These are phyloP conservation scores for Bimuria novae-zelandiae DNA, from an alignment of 2,329 filamentous ascomycete genomes.

Conservation along the genomic window DNA sequence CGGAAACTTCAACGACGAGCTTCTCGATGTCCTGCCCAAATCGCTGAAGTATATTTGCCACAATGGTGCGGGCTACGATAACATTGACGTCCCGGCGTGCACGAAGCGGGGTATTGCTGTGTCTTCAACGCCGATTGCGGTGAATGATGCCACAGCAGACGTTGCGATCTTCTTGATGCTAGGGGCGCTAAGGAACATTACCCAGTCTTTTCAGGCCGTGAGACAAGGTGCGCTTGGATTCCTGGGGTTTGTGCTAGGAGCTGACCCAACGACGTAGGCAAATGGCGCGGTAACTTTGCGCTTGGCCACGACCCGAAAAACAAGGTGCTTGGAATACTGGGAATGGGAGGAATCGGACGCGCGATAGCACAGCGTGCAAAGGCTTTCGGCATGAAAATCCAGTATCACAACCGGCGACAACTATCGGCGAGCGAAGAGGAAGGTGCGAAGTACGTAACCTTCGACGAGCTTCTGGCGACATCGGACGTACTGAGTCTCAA, in stretches of 20 bases:
- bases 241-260: too few relatives aligned
- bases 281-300: slow-evolving; percentile 52
- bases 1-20: slow-evolving; percentile 53
- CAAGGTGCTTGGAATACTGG: slow-evolving; percentile 60
- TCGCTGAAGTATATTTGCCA: slow-evolving; percentile 53
- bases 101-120: slow-evolving; percentile 52
- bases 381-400: slow-evolving; percentile 61
- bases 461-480: slow-evolving; percentile 58
- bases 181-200: slow-evolving; percentile 56
- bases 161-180: slow-evolving; percentile 58
- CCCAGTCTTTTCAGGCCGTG: slow-evolving; percentile 53
- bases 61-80: slow-evolving; percentile 64
- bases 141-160: slow-evolving; percentile 58
- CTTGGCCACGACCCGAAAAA: slow-evolving; percentile 60
- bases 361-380: slow-evolving; percentile 55
- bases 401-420: slow-evolving; percentile 61
- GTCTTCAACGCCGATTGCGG: slow-evolving; percentile 54
- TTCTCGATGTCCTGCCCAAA: slow-evolving; percentile 48
- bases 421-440: slow-evolving; percentile 47
- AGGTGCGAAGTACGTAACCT: slow-evolving; percentile 58
- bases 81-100: slow-evolving; percentile 61
- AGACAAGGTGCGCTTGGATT: slow-evolving; percentile 45
- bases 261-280: slow-evolving; percentile 31
- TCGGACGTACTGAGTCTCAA: slow-evolving; percentile 62
- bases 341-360: slow-evolving; percentile 64